phyloP scores from a whole-genome alignment of 306 rosid genomes.

The Prunus mume region DNA sequence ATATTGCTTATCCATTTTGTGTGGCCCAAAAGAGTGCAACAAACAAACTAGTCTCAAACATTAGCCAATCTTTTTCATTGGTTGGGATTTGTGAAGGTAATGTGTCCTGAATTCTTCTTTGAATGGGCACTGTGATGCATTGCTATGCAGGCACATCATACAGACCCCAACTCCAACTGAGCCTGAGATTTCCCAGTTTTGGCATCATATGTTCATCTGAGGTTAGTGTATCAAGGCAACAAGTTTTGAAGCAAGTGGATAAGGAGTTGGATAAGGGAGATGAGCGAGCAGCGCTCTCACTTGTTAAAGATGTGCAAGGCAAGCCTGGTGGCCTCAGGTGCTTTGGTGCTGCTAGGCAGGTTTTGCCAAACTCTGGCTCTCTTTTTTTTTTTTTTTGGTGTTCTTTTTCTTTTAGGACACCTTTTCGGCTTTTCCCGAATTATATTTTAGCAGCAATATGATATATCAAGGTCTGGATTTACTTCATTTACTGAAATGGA shows the following conservation, averaged over 20 bases:
- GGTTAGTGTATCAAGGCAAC: constrained; percentile 41
- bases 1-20: constrained; percentile 12
- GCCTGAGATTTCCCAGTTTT: constrained; percentile 8
- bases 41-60: not conserved
- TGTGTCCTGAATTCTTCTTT: constrained; percentile 9
- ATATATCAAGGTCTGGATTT: not conserved
- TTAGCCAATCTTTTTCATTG: not conserved
- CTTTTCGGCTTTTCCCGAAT: not conserved
- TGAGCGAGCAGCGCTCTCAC: constrained; percentile 66
- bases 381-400: not conserved
- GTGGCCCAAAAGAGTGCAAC: not conserved
- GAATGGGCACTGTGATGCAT: constrained; percentile 43
- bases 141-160: constrained; percentile 30
- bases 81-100: not conserved
- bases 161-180: constrained; percentile 16
- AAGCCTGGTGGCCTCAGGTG: constrained; percentile 65
- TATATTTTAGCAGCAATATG: not conserved
- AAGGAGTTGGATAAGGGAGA: constrained; percentile 58
- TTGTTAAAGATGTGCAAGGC: constrained; percentile 67
- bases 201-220: constrained; percentile 47
- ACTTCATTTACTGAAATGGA: not conserved
- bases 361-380: constrained; percentile 3
- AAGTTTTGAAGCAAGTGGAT: constrained; percentile 61
- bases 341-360: constrained; percentile 93
- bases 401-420: not conserved